Percentiles rank a stretch among this genome's conserved stretches.
Conservation (phyloP, 306 rosid genomes). For the Alnus glutinosa region DNA sequence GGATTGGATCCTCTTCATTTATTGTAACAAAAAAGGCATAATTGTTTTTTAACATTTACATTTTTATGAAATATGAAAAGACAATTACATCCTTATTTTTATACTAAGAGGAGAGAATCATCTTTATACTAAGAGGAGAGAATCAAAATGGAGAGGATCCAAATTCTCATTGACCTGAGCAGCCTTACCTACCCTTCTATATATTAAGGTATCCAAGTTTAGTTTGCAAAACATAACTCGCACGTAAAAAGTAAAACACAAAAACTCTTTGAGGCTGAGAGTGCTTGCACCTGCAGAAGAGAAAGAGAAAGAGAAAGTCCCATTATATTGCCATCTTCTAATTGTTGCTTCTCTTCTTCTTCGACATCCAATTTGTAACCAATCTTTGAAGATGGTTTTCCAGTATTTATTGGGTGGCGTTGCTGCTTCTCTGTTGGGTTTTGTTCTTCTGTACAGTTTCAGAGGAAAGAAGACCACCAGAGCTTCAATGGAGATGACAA, state of each 20-base stretch:
- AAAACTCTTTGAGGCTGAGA: conserved; percentile 1
- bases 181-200: neutral
- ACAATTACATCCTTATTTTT: too few relatives aligned
- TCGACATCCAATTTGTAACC: neutral
- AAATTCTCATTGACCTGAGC: neutral
- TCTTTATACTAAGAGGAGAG: too few relatives aligned
- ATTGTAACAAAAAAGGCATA: too few relatives aligned
- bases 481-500: conserved; percentile 19
- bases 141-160: too few relatives aligned
- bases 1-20: too few relatives aligned
- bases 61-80: too few relatives aligned
- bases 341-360: neutral
- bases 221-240: neutral
- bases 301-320: neutral
- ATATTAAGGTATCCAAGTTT: neutral
- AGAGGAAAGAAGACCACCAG: conserved; percentile 33
- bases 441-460: conserved; percentile 37
- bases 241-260: neutral
- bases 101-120: too few relatives aligned
- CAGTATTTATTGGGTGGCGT: conserved; percentile 42
- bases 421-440: conserved; percentile 43
- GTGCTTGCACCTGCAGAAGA: conserved; percentile 2
- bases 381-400: conserved; percentile 43
- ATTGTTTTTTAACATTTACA: too few relatives aligned
- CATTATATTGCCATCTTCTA: neutral